Percentiles rank a stretch among this genome's conserved stretches.
These are phyloP conservation scores for Naegleria gruberi DNA, from an alignment of 208 protist species.

Conservation along the genomic window DNA sequence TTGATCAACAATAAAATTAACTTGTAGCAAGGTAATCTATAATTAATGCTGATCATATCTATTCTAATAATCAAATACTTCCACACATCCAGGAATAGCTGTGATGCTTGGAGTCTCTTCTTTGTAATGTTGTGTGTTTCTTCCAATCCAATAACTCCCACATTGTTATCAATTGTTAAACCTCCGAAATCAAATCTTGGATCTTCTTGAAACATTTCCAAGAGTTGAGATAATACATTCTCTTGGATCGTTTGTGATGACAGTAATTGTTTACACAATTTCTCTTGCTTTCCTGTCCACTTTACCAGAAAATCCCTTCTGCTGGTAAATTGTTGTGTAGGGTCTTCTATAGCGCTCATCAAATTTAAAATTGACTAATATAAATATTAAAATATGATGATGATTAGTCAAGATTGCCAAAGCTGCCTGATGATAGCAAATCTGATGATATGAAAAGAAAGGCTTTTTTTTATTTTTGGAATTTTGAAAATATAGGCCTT, in stretches of 20 bases:
- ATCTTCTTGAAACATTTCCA: not conserved
- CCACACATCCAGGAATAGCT: not conserved
- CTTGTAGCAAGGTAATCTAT: not conserved
- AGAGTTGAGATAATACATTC: not conserved
- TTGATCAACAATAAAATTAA: not conserved
- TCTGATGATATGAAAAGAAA: no score
- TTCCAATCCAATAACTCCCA: not conserved
- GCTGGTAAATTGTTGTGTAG: not conserved
- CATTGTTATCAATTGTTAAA: not conserved
- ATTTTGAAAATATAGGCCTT: no score
- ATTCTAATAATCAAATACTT: not conserved
- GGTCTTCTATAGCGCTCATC: not conserved
- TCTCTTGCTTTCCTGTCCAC: not conserved
- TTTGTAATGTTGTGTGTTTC: not conserved
- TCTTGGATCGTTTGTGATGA: not conserved
- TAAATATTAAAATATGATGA: no score
- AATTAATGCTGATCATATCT: not conserved
- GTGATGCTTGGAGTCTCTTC: constrained; percentile 13
- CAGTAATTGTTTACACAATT: not conserved
- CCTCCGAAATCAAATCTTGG: not conserved
- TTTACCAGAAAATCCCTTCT: not conserved
- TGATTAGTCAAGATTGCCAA: no score
- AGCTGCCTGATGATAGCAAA: no score
- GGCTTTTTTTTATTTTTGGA: no score
- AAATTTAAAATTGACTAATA: no score